Percentiles rank a stretch among this genome's conserved stretches.
Conservation (phyloP, 2,329 filamentous ascomycete species). For the Diaporthe sp. region DNA sequence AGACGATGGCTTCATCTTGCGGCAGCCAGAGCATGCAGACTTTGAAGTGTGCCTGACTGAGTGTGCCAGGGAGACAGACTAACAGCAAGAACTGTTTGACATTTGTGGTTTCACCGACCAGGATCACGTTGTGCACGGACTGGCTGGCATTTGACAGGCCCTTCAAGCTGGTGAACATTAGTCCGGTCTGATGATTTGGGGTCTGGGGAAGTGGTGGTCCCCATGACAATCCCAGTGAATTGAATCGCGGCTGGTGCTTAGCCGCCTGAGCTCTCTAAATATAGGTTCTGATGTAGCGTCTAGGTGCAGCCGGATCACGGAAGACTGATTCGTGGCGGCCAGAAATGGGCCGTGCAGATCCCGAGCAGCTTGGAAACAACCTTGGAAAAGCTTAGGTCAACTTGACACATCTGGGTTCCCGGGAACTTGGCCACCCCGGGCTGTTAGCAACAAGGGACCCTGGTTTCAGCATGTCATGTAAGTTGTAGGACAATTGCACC, state of each 20-base stretch:
- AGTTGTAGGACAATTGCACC: neutral
- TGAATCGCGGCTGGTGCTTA: neutral
- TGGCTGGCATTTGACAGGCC: neutral
- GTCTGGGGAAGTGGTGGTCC: neutral
- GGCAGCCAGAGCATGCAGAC: neutral
- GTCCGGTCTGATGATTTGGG: neutral
- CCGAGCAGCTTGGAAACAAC: slow-evolving; percentile 5
- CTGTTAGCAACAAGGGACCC: neutral
- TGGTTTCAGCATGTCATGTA: neutral
- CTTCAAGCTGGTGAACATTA: neutral
- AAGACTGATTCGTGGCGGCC: neutral
- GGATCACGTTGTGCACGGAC: neutral
- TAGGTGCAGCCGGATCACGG: slow-evolving; percentile 6
- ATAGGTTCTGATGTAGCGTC: neutral
- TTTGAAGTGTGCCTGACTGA: neutral
- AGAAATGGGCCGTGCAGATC: slow-evolving; percentile 6
- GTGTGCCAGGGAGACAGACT: neutral
- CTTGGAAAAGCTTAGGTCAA: slow-evolving; percentile 2
- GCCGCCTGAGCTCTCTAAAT: neutral
- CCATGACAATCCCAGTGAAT: neutral
- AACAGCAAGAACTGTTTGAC: neutral
- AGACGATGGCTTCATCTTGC: slow-evolving; percentile 5
- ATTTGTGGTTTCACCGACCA: neutral
- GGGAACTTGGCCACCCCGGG: neutral
- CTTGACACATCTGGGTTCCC: neutral